These are phyloP conservation scores for Lecanicillium sp. DNA, from an alignment of 2,329 filamentous ascomycete genomes.

Conservation along the genomic window DNA sequence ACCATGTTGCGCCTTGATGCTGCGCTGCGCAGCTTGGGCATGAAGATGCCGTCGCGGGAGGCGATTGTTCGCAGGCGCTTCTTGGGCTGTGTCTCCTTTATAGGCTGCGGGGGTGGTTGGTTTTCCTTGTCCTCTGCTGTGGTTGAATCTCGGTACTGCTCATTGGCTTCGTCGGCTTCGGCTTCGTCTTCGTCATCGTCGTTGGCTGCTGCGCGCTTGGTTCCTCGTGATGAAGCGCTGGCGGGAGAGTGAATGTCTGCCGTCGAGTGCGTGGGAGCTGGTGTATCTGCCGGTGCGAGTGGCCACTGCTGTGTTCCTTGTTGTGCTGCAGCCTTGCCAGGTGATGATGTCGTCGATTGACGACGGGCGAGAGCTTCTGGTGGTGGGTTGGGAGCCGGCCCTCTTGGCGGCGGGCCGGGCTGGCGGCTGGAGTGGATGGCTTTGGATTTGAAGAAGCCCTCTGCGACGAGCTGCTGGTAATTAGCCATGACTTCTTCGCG, in stretches of 20 bases:
- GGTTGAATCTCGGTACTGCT: constrained; percentile 9
- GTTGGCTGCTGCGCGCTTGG: constrained; percentile 37
- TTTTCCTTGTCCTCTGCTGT: constrained; percentile 9
- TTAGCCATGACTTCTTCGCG: constrained; percentile 46
- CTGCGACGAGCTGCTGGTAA: constrained; percentile 47
- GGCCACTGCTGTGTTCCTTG: neutral
- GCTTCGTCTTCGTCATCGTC: constrained; percentile 23
- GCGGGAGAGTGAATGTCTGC: constrained; percentile 21
- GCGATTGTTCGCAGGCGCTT: constrained; percentile 48
- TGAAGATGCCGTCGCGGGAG: constrained; percentile 31
- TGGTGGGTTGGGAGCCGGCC: constrained; percentile 2
- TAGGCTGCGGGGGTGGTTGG: constrained; percentile 14
- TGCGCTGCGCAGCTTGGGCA: constrained; percentile 23
- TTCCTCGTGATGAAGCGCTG: constrained; percentile 35
- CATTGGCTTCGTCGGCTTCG: constrained; percentile 4
- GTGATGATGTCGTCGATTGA: neutral
- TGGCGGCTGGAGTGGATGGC: constrained; percentile 49
- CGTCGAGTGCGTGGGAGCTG: constrained; percentile 14
- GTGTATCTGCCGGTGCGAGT: constrained; percentile 15
- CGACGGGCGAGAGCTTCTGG: constrained; percentile 2
- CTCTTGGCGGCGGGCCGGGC: constrained; percentile 8
- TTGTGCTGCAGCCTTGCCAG: neutral
- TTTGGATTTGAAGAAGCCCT: constrained; percentile 50
- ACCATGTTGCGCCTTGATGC: constrained; percentile 16
- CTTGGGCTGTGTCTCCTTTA: constrained; percentile 21